A percentile compares a stretch with the other conserved stretches of the same genome.
Evolutionary conservation across 2,329 filamentous ascomycete genomes (phyloP).

Genomic region (Cordyceps cateniannulata): DNA sequence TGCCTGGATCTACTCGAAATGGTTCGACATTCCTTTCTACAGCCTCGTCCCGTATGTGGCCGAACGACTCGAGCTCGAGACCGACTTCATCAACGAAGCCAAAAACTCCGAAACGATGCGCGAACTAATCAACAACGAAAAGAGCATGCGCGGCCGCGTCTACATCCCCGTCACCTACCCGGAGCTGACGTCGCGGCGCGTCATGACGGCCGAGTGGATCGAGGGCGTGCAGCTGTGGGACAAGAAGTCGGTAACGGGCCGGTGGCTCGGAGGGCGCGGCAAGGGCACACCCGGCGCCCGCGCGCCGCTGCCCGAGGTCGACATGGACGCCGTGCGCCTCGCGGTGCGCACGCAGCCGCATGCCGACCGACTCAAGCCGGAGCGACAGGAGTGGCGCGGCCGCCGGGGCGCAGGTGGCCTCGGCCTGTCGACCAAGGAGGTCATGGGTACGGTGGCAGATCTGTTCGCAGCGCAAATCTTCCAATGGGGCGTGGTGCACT

Average conservation of each 20-base stretch:
- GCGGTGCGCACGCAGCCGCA: slow-evolving; percentile 45
- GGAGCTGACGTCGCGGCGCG: slow-evolving; percentile 72
- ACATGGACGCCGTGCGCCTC: slow-evolving; percentile 38
- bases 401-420: slow-evolving; percentile 68
- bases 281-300: slow-evolving; percentile 75
- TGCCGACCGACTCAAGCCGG: slow-evolving; percentile 65
- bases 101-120: slow-evolving; percentile 83
- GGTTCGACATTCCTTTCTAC: slow-evolving; percentile 91
- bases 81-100: slow-evolving; percentile 90
- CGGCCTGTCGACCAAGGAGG: slow-evolving; percentile 72
- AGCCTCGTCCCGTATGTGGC: slow-evolving; percentile 86
- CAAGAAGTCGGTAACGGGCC: slow-evolving; percentile 68
- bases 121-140: slow-evolving; percentile 65
- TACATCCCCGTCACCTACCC: slow-evolving; percentile 83
- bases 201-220: slow-evolving; percentile 97
- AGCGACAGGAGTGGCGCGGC: slow-evolving; percentile 73
- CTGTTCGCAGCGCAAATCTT: slow-evolving; percentile 98
- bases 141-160: slow-evolving; percentile 68
- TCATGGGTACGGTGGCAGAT: slow-evolving; percentile 96
- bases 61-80: slow-evolving; percentile 86
- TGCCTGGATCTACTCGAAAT: slow-evolving; percentile 72
- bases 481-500: slow-evolving; percentile 91
- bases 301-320: slow-evolving; percentile 47
- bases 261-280: slow-evolving; percentile 73
- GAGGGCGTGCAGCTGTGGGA: slow-evolving; percentile 93